phyloP scores from a whole-genome alignment of 148 eudicot species.

The Rhododendron ovatum region DNA sequence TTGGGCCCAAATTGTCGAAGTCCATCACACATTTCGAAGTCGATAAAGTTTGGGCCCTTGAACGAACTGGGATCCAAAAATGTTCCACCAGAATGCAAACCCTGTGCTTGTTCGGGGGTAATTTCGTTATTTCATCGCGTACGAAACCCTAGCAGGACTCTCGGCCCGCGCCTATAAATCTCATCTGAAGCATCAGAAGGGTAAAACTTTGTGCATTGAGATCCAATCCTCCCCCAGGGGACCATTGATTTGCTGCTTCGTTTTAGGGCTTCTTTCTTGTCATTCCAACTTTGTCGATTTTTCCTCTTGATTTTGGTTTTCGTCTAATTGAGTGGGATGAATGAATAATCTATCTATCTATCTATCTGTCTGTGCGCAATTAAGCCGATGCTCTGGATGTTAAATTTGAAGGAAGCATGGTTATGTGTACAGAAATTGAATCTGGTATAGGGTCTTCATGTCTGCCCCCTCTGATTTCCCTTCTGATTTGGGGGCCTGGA shows the following conservation, averaged over 20 bases:
- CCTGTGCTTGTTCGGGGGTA: not conserved
- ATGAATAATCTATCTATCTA: not conserved
- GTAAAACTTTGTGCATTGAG: too few relatives aligned
- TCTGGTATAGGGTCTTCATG: slow-evolving; percentile 33
- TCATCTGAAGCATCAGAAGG: too few relatives aligned
- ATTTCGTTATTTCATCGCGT: not conserved
- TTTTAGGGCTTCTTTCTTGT: not conserved
- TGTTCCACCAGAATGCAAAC: not conserved
- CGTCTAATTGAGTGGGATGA: not conserved
- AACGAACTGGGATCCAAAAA: not conserved
- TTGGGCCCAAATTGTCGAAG: not conserved
- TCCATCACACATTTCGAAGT: not conserved
- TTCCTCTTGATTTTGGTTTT: not conserved
- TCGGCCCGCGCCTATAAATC: not conserved
- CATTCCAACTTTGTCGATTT: not conserved
- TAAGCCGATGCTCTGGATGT: slow-evolving; percentile 55
- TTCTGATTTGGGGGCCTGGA: slow-evolving; percentile 42
- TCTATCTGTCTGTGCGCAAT: slow-evolving; percentile 22
- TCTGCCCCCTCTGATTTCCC: slow-evolving; percentile 38
- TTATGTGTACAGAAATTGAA: slow-evolving; percentile 38
- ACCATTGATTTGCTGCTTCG: not conserved
- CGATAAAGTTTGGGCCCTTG: not conserved
- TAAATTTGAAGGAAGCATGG: slow-evolving; percentile 43
- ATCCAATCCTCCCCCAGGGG: not conserved
- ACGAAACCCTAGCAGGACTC: slow-evolving; percentile 3